Evolutionary conservation across 2,329 filamentous ascomycete species (phyloP).

Genomic region (Xylaria sp.): DNA sequence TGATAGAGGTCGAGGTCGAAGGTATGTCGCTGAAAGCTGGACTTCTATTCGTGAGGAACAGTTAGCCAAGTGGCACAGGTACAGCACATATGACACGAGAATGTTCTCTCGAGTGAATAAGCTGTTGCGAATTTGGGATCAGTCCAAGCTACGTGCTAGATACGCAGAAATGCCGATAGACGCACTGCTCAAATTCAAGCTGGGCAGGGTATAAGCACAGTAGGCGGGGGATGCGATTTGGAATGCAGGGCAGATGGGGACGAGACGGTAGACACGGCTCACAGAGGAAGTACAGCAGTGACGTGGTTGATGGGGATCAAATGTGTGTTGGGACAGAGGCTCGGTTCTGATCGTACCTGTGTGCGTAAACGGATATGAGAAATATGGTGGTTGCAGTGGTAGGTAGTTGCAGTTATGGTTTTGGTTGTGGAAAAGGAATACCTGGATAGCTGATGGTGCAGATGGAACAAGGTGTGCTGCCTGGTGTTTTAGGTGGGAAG

Average conservation of each 20-base stretch:
- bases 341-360: constrained; percentile 6
- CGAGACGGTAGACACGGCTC: not conserved
- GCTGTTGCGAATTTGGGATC: not conserved
- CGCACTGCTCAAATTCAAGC: not conserved
- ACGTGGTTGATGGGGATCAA: not conserved
- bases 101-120: not conserved
- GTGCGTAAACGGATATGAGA: not conserved
- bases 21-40: not conserved
- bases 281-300: not conserved
- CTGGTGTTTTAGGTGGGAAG: constrained; percentile 28
- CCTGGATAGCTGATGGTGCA: too few species aligned
- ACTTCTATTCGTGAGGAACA: constrained; percentile 7
- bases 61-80: constrained; percentile 18
- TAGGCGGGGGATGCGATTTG: constrained; percentile 3
- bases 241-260: not conserved
- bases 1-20: constrained; percentile 6
- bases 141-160: not conserved
- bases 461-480: constrained; percentile 31
- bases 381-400: not conserved
- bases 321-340: constrained; percentile 2
- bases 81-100: not conserved
- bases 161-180: not conserved
- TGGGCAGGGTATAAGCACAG: not conserved
- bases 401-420: not conserved
- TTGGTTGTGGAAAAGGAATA: not conserved